Base-by-base conservation (phyloP, 352 stramenopile genomes). In the Aphanomyces stellatus region DNA sequence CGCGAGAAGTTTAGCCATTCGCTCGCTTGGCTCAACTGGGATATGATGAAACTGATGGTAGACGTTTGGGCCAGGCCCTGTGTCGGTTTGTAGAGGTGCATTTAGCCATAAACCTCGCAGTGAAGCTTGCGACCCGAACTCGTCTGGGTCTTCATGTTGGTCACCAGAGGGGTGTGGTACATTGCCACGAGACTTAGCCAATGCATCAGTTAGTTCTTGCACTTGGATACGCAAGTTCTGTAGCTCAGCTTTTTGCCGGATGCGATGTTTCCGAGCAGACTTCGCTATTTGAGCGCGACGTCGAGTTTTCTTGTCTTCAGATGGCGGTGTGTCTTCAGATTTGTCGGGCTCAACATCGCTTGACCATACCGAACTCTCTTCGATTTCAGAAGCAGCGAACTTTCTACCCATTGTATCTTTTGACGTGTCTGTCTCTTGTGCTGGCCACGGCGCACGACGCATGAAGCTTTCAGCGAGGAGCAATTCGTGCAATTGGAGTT, bases 221-320 rank as follows among this genome's bases (percentile, higher is more conserved):
- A 77, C 73, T 28, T 82, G 65, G 42, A 72, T 72, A 10, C 64
- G 72, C 62, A 83, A 37, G 49, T 82, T 75, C 56, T 76, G 56
- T 63, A 51, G 48, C 24, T 69, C 37, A 15, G 59, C 40, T 48
- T 78, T 81, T 65, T 81, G 77, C 25, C 75, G 73, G 28, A 61
- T 90, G 68, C 84, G 82, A 68, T 92, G 84, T 71, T 92, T 92
- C 51, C 84, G 76, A 24, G 84, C 84, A 2, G 82, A 92, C 65
- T 92, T 92, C 49, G 84, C 84, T 64, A 92, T 83, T 71, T 92
- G 84, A 2, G 84, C 84, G 49, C 84, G 81, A 24, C 84, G 73
- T 25, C 84, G 80, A 37, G 88, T 74, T 72, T 92, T 92, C 67
- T 92, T 92, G 65, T 92, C 84, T 42, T 92, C 79, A n/a, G n/a